These are phyloP conservation scores for Ceratonia siliqua DNA, from an alignment of 306 rosid species.

Conservation along the genomic window DNA sequence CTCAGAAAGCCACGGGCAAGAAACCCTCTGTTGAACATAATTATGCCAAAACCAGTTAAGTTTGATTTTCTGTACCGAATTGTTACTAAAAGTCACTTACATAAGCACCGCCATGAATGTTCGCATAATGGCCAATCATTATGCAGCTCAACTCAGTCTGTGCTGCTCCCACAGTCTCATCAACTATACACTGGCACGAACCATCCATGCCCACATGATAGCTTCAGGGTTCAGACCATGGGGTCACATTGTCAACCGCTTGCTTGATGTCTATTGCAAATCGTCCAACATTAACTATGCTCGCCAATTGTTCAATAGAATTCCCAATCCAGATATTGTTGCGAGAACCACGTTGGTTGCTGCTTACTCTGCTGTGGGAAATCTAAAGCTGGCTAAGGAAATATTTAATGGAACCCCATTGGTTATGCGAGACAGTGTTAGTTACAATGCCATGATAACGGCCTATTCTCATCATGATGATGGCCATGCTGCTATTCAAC, in stretches of 20 bases:
- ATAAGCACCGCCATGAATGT: conserved; percentile 28
- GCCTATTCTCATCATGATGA: conserved; percentile 42
- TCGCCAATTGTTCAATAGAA: not conserved
- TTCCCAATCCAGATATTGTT: not conserved
- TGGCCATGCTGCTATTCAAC: conserved; percentile 47
- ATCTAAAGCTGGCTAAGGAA: conserved; percentile 41
- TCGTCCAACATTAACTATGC: conserved; percentile 41
- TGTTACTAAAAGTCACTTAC: not conserved
- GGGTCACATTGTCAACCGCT: conserved; percentile 59
- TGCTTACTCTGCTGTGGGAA: conserved; percentile 44
- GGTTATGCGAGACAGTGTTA: conserved; percentile 40
- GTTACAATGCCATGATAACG: conserved; percentile 61
- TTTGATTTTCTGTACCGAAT: not conserved
- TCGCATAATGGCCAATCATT: conserved; percentile 48
- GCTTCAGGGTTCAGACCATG: conserved; percentile 59
- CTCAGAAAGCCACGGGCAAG: not conserved
- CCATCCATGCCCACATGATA: conserved; percentile 55
- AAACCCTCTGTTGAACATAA: not conserved
- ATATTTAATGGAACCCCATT: conserved; percentile 40
- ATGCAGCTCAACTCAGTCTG: conserved; percentile 41
- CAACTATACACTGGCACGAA: conserved; percentile 44
- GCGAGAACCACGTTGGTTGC: conserved; percentile 35
- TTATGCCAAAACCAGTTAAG: not conserved
- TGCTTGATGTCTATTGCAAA: conserved; percentile 51
- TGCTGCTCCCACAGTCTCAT: conserved; percentile 26